phyloP scores from a whole-genome alignment of 1,284 basidiomycete species.

The Moesziomyces sp. region DNA sequence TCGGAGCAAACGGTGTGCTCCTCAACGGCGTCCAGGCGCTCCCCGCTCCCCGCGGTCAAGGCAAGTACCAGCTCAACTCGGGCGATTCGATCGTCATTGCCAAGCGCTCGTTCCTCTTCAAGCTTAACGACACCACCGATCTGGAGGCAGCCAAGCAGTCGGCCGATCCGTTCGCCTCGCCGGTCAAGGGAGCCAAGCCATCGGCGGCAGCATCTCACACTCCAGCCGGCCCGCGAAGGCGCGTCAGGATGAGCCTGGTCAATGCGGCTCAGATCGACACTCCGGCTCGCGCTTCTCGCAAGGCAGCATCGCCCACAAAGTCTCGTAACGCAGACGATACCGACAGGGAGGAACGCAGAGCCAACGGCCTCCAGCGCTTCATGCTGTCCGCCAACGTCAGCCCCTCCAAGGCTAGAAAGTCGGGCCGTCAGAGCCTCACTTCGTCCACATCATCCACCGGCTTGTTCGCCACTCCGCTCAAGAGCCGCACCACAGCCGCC shows the following conservation, averaged over 20 bases:
- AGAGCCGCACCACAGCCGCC: slow-evolving; percentile 8
- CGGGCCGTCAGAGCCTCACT: slow-evolving; percentile 33
- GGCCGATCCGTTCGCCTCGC: slow-evolving; percentile 14
- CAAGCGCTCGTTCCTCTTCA: slow-evolving; percentile 33
- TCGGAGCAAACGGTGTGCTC: slow-evolving; percentile 38
- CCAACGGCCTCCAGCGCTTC: slow-evolving; percentile 29
- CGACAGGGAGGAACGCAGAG: slow-evolving; percentile 36
- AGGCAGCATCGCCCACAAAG: slow-evolving; percentile 14
- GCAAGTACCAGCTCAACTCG: slow-evolving; percentile 34
- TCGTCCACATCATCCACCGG: slow-evolving; percentile 14
- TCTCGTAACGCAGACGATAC: slow-evolving; percentile 9
- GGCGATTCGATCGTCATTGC: slow-evolving; percentile 34
- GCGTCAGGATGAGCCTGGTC: slow-evolving; percentile 48
- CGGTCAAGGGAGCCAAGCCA: slow-evolving; percentile 12
- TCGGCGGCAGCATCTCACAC: slow-evolving; percentile 15
- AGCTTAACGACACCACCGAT: slow-evolving; percentile 10
- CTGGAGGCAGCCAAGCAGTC: not conserved
- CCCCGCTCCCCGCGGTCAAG: slow-evolving; percentile 31
- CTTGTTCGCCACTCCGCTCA: slow-evolving; percentile 35
- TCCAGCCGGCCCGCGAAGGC: slow-evolving; percentile 8
- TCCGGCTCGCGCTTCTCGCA: slow-evolving; percentile 19
- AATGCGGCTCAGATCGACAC: slow-evolving; percentile 47
- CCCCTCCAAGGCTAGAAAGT: slow-evolving; percentile 17
- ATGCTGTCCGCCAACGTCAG: slow-evolving; percentile 42
- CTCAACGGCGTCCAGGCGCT: slow-evolving; percentile 21